Evolutionary conservation across 192 early-diverging fungal genomes (phyloP).

Genomic region (Irineochytrium annulatum): DNA sequence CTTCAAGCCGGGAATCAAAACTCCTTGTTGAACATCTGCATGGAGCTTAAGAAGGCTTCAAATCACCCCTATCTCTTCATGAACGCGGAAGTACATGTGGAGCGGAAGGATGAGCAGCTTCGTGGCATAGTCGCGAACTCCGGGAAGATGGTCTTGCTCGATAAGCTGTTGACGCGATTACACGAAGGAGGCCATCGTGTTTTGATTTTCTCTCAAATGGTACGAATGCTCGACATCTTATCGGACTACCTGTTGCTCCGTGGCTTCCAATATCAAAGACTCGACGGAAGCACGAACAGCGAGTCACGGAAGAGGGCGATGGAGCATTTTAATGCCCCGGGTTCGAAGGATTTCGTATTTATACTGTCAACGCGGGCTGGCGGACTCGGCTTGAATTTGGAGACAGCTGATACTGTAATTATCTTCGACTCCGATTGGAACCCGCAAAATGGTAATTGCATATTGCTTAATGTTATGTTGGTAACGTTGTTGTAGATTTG

Average conservation of each 20-base stretch:
- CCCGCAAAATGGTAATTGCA: conserved; percentile 73
- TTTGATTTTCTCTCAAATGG: conserved; percentile 98
- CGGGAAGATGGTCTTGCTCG: conserved; percentile 97
- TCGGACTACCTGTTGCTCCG: conserved; percentile 88
- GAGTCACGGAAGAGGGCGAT: conserved; percentile 93
- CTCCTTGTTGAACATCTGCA: conserved; percentile 88
- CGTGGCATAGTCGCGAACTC: conserved; percentile 82
- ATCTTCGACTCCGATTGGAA: conserved; percentile 86
- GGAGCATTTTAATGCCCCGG: conserved; percentile 95
- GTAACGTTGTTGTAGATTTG: conserved; percentile 53
- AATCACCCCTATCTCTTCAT: conserved; percentile 87
- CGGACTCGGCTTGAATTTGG: conserved; percentile 94
- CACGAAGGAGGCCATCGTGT: conserved; percentile 92
- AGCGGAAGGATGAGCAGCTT: conserved; percentile 67
- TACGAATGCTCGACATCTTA: conserved; percentile 93
- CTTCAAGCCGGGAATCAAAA: conserved; percentile 44
- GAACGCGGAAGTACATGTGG: conserved; percentile 35
- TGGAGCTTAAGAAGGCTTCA: conserved; percentile 94
- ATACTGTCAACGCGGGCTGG: conserved; percentile 95
- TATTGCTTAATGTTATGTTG: not conserved
- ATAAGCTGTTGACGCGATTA: conserved; percentile 88
- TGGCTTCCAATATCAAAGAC: conserved; percentile 83
- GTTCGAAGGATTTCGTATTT: conserved; percentile 91
- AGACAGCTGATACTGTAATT: conserved; percentile 95
- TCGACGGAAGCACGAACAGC: conserved; percentile 87